Evolutionary conservation across 1,284 basidiomycete genomes (phyloP), one percentile per base, ranked within the genome.

Genomic region (Vanrija humicola): DNA sequence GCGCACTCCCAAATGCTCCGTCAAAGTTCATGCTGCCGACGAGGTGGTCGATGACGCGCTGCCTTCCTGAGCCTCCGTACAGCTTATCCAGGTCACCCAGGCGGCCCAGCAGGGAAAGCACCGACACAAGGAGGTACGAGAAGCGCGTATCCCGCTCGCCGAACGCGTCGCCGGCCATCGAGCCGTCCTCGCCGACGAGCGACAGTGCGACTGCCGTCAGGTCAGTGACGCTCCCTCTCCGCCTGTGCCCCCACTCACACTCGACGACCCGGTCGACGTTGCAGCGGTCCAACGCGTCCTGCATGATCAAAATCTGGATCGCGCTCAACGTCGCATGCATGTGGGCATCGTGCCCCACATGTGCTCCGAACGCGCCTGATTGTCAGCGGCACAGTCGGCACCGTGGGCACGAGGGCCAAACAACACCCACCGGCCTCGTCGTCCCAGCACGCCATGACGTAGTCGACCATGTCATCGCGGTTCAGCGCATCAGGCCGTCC

Each of bases 141-240:
- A 98, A 98, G 0, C 94, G 85, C 0, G 92, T 95, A 68, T 98
- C 94, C 29, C 84, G 83, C 74, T 99, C 95, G 19, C 93, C 92
- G 74, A 86, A 96, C 3, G 77, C 63, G 71, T 98, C 95, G 3
- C 96, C 95, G 0, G 92, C 84, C 61, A 98, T 96, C 0, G 89
- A 82, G 0, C 95, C 95, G n/a, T 64, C 64, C 0, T 87, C 83
- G 54, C 87, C 83, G 70, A 96, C 90, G 0, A 95, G 82, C 0
- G 86, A 86, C 6, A 89, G 75, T 26, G 98, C 86, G 77, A 87
- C 91, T 96, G 67, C 9, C 34, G 21, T 19, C 23, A n/a, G 8
- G 10, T 25, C 40, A 48, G 23, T 44, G 21, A 19, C 26, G 23
- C 9, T 18, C 29, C 40, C 23, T 16, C 25, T 28, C 3, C 18